Evolutionary conservation across 176 grass and related monocot genomes (phyloP).

Genomic region (Urochloa ruziziensis): DNA sequence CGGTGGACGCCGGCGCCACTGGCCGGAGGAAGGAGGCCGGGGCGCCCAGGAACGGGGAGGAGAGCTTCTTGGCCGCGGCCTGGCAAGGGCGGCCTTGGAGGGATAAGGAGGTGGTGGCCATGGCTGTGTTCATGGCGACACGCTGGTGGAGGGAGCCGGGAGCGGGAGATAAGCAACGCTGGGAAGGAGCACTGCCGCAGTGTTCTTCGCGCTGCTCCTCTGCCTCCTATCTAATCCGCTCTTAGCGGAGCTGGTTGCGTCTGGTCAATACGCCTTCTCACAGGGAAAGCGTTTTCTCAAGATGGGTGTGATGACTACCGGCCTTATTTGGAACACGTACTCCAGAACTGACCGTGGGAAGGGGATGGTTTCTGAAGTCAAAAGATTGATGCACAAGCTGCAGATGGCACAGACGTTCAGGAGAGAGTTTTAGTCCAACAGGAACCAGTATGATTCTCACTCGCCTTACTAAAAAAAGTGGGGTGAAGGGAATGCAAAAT

Average conservation of each 20-base stretch:
- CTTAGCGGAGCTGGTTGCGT: not conserved
- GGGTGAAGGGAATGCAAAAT: not conserved
- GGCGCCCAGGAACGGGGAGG: constrained; percentile 58
- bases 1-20: constrained; percentile 25
- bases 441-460: not conserved
- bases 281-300: not conserved
- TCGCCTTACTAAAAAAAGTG: not conserved
- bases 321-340: not conserved
- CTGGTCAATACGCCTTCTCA: fast-evolving
- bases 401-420: not conserved
- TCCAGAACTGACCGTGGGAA: not conserved
- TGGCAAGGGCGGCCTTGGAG: constrained; percentile 46
- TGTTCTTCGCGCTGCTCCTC: not conserved
- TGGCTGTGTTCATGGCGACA: constrained; percentile 48
- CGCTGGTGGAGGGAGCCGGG: not conserved
- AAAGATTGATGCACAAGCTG: not conserved
- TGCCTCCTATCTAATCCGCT: constrained; percentile 38
- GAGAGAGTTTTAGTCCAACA: not conserved
- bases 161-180: constrained; percentile 15
- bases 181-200: not conserved
- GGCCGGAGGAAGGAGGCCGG: constrained; percentile 31
- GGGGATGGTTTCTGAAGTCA: not conserved
- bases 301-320: not conserved
- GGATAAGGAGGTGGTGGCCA: constrained; percentile 70
- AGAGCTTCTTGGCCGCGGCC: constrained; percentile 47